phyloP scores from a whole-genome alignment of 2,329 filamentous ascomycete species.

The Phoma sp. region DNA sequence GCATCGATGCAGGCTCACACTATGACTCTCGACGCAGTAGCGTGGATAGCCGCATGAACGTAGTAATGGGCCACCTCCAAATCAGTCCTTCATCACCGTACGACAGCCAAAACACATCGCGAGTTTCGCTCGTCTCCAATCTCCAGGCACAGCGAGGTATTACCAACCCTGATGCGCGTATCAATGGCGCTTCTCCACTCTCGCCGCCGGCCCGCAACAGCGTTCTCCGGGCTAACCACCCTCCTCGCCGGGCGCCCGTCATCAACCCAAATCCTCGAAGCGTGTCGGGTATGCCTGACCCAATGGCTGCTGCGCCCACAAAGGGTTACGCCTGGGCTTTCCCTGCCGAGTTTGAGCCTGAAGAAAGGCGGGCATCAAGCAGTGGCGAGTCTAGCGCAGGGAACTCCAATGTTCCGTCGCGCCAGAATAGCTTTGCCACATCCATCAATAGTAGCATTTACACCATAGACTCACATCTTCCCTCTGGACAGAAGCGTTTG shows the following conservation, averaged over 20 bases:
- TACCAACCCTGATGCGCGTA: slow-evolving; percentile 44
- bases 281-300: slow-evolving; percentile 67
- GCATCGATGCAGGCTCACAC: slow-evolving; percentile 58
- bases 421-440: slow-evolving; percentile 77
- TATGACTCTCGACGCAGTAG: slow-evolving; percentile 73
- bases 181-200: slow-evolving; percentile 54
- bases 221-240: slow-evolving; percentile 42
- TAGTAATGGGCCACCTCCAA: slow-evolving; percentile 72
- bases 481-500: slow-evolving; percentile 73
- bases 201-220: slow-evolving; percentile 52
- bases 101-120: slow-evolving; percentile 77
- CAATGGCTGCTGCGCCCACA: slow-evolving; percentile 74
- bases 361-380: slow-evolving; percentile 56
- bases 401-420: slow-evolving; percentile 65
- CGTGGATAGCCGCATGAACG: slow-evolving; percentile 79
- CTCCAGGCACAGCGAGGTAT: slow-evolving; percentile 67
- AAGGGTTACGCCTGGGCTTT: slow-evolving; percentile 87
- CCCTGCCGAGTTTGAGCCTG: slow-evolving; percentile 71
- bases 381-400: slow-evolving; percentile 56
- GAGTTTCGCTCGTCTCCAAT: slow-evolving; percentile 74
- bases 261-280: slow-evolving; percentile 73
- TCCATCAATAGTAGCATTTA: slow-evolving; percentile 82
- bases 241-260: slow-evolving; percentile 69
- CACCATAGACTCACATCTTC: slow-evolving; percentile 74
- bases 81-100: slow-evolving; percentile 74